A percentile compares a stretch with the other conserved stretches of the same genome.
These are phyloP conservation scores for Endothia cerciana DNA, from an alignment of 2,329 filamentous ascomycete species.

Conservation along the genomic window DNA sequence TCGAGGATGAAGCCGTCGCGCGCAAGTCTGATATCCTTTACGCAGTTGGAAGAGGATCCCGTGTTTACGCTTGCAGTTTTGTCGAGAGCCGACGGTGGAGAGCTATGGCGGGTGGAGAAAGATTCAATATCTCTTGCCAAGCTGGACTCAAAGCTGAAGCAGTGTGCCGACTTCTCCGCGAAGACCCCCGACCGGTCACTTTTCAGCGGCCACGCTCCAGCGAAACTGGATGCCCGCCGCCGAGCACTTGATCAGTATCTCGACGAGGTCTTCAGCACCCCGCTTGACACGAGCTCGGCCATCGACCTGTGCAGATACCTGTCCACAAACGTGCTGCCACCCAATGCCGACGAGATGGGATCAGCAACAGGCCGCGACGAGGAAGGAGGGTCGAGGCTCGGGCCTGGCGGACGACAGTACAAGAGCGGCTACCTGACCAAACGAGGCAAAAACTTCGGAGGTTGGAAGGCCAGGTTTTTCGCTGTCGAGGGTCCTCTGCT, in stretches of 20 bases:
- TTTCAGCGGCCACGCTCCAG: conserved; percentile 91
- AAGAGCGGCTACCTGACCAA: conserved; percentile 95
- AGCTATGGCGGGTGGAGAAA: conserved; percentile 95
- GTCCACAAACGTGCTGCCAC: conserved; percentile 67
- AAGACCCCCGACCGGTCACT: conserved; percentile 82
- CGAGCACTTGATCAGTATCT: conserved; percentile 83
- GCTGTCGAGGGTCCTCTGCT: conserved; percentile 65
- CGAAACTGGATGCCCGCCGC: conserved; percentile 87
- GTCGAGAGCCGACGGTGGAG: conserved; percentile 72
- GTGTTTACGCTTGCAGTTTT: conserved; percentile 91
- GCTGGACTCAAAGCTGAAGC: conserved; percentile 80
- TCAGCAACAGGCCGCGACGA: conserved; percentile 33
- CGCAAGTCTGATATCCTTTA: conserved; percentile 79
- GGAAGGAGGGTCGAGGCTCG: conserved; percentile 44
- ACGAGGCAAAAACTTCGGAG: conserved; percentile 96
- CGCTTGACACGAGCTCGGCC: conserved; percentile 76
- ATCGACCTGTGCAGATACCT: conserved; percentile 86
- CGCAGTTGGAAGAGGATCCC: conserved; percentile 84
- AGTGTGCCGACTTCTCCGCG: conserved; percentile 71
- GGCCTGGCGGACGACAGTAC: conserved; percentile 67
- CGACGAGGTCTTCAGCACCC: conserved; percentile 80
- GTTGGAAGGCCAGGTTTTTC: conserved; percentile 86
- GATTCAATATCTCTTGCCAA: conserved; percentile 79
- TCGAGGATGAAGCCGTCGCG: conserved; percentile 93
- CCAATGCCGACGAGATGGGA: conserved; percentile 61